phyloP scores from a whole-genome alignment of 2,329 filamentous ascomycete species.

The Cryphonectria radicalis region DNA sequence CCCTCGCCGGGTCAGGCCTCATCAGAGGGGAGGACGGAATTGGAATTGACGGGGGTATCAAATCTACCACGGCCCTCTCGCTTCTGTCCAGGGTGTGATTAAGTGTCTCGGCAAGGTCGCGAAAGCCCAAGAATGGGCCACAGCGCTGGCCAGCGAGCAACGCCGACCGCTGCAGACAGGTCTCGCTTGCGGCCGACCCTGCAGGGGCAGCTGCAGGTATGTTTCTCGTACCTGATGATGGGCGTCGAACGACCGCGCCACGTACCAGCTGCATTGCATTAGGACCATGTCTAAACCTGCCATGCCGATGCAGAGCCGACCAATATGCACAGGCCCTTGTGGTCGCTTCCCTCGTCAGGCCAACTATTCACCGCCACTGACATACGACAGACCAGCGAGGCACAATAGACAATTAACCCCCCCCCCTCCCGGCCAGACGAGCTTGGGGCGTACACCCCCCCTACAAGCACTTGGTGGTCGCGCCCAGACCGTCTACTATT shows the following conservation, averaged over 20 bases:
- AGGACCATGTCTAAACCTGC: background rate
- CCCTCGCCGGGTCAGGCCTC: background rate
- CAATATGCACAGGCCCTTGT: background rate
- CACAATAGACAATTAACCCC: background rate
- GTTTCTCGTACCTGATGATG: conserved; percentile 22
- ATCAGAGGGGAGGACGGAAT: background rate
- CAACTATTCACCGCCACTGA: background rate
- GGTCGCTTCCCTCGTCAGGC: background rate
- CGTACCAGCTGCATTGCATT: conserved; percentile 29
- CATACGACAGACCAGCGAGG: background rate
- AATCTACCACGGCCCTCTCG: conserved; percentile 1
- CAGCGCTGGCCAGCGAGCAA: background rate
- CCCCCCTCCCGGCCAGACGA: background rate
- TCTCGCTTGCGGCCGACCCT: conserved; percentile 19
- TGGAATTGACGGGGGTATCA: background rate
- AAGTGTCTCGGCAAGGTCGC: conserved; percentile 8
- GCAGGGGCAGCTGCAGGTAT: conserved; percentile 21
- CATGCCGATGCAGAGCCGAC: background rate
- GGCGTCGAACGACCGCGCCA: conserved; percentile 26
- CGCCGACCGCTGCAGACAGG: background rate
- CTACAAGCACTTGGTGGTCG: background rate
- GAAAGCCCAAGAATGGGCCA: background rate
- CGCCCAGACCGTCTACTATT: background rate
- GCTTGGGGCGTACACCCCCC: background rate
- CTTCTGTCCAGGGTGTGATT: background rate